Conservation (phyloP, 1,139 yeast species). For the Debaryomyces robertsiae region DNA sequence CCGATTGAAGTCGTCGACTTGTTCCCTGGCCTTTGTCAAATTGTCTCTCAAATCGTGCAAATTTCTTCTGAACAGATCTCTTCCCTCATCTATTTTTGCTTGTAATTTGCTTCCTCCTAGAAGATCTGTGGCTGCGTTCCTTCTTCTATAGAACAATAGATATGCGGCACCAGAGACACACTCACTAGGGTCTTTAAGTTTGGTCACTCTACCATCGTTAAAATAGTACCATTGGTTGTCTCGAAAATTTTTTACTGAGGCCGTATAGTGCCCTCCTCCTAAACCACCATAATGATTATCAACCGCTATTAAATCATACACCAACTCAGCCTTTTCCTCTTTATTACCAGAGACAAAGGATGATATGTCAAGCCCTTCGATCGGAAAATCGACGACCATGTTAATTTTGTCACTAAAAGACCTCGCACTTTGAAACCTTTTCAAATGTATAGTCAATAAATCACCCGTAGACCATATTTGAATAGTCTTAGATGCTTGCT, state of each 20-base stretch:
- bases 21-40: slow-evolving; percentile 18
- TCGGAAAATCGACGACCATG: slow-evolving; percentile 83
- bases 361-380: slow-evolving; percentile 75
- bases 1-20: slow-evolving; percentile 17
- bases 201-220: slow-evolving; percentile 80
- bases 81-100: slow-evolving; percentile 28
- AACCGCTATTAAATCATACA: slow-evolving; percentile 88
- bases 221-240: slow-evolving; percentile 86
- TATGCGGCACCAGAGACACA: slow-evolving; percentile 85
- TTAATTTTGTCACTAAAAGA: slow-evolving; percentile 89
- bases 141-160: slow-evolving; percentile 75
- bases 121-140: slow-evolving; percentile 30
- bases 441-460: slow-evolving; percentile 83
- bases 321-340: slow-evolving; percentile 35
- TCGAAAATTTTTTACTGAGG: slow-evolving; percentile 77
- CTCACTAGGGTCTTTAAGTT: slow-evolving; percentile 57
- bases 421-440: slow-evolving; percentile 84
- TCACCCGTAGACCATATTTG: slow-evolving; percentile 94
- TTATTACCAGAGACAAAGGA: slow-evolving; percentile 49
- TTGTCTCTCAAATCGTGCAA: slow-evolving; percentile 18
- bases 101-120: slow-evolving; percentile 42
- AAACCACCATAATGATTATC: slow-evolving; percentile 96
- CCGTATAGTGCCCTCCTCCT: slow-evolving; percentile 98
- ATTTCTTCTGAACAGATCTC: slow-evolving; percentile 19
- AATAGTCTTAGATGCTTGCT: slow-evolving; percentile 88